Evolutionary conservation across 1,139 yeast species (phyloP).

Genomic region (Yamadazyma conglobata): DNA sequence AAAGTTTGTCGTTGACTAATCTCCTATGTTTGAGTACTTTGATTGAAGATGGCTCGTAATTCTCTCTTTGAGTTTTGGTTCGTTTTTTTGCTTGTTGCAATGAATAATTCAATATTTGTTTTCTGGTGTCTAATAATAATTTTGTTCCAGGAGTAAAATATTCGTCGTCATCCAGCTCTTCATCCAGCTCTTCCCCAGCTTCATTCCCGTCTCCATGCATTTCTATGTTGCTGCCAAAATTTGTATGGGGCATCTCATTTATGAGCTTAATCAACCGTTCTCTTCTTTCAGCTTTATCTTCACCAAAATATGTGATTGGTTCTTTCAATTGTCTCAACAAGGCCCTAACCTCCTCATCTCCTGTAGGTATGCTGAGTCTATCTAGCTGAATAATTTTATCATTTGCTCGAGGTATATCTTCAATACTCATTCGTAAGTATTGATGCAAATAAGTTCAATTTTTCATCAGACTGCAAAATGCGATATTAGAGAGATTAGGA

Average conservation of each 20-base stretch:
- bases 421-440: too few relatives aligned
- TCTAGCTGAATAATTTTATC: slow-evolving; percentile 1
- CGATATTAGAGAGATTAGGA: too few relatives aligned
- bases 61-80: slow-evolving; percentile 23
- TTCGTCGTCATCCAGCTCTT: slow-evolving; percentile 68
- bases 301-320: slow-evolving; percentile 60
- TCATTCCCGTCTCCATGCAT: too few relatives aligned
- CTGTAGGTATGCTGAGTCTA: slow-evolving; percentile 48
- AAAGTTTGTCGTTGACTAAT: slow-evolving; percentile 32
- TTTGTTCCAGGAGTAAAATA: slow-evolving; percentile 78
- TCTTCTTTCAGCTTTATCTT: slow-evolving; percentile 59
- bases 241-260: slow-evolving; percentile 16
- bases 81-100: slow-evolving; percentile 44
- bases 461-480: too few relatives aligned
- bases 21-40: slow-evolving; percentile 45
- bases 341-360: slow-evolving; percentile 56
- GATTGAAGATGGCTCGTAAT: slow-evolving; percentile 22
- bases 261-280: slow-evolving; percentile 42
- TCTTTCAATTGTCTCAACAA: slow-evolving; percentile 50
- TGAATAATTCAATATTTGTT: slow-evolving; percentile 49
- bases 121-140: slow-evolving; percentile 54
- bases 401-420: slow-evolving; percentile 1
- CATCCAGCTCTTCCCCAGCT: background rate
- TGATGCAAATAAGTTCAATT: too few relatives aligned
- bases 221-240: slow-evolving; percentile 17